These are phyloP conservation scores for Dioscorea dumetorum DNA, from an alignment of 106 monocot species.

Conservation along the genomic window DNA sequence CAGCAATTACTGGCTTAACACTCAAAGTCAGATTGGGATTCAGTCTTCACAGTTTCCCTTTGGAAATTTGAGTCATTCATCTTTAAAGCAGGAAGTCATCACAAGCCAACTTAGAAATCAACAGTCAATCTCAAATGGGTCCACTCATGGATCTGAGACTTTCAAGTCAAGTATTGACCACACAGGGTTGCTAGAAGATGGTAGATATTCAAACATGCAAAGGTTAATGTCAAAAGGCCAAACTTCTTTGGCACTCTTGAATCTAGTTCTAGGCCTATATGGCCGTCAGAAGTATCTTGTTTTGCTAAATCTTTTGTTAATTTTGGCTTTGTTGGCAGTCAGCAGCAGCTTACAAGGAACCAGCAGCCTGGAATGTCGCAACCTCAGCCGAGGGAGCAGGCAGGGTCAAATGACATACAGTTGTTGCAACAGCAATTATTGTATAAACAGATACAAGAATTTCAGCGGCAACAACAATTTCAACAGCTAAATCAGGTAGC, in stretches of 20 bases:
- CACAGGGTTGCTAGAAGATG: constrained; percentile 12
- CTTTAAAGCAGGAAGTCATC: constrained; percentile 9
- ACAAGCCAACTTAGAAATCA: constrained; percentile 10
- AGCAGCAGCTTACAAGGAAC: constrained; percentile 10
- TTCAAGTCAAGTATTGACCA: constrained; percentile 5
- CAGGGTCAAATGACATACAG: constrained; percentile 14
- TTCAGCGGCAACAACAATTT: constrained; percentile 35
- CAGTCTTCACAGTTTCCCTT: constrained; percentile 10
- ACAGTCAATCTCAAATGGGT: constrained; percentile 20
- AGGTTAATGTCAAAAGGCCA: no score
- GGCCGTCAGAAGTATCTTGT: not conserved
- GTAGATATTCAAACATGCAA: no score
- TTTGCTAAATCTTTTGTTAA: constrained; percentile 4
- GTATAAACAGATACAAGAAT: constrained; percentile 33
- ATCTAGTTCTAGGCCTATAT: no score
- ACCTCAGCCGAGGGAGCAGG: constrained; percentile 16
- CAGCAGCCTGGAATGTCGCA: constrained; percentile 2
- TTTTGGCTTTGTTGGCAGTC: constrained; percentile 25
- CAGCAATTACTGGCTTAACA: constrained; percentile 13
- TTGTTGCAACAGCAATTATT: constrained; percentile 42
- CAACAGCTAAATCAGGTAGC: constrained; percentile 23
- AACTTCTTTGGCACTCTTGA: no score
- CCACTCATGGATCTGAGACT: constrained; percentile 14
- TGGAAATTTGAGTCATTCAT: constrained; percentile 4
- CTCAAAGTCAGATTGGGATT: constrained; percentile 5